Percentiles rank a stretch among this genome's conserved stretches.
Conservation (phyloP, 768 basidiomycete genomes). For the Fomitopsis pulvina region DNA sequence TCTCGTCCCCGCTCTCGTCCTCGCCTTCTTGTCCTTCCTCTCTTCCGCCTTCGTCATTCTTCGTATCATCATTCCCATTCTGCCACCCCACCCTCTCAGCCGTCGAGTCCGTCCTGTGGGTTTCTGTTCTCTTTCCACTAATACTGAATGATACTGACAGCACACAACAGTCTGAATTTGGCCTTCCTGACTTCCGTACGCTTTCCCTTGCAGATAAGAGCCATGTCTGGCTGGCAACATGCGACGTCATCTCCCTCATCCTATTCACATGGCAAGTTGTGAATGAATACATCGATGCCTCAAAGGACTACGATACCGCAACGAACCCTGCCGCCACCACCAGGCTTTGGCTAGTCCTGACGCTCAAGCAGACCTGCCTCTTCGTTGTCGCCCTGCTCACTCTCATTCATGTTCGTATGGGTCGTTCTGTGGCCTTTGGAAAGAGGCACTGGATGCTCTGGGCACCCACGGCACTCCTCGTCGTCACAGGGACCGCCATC, state of each 20-base stretch:
- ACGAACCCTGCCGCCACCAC: conserved; percentile 46
- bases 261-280: conserved; percentile 65
- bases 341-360: conserved; percentile 64
- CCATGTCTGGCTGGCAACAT: conserved; percentile 65
- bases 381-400: conserved; percentile 54
- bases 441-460: conserved; percentile 68
- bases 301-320: conserved; percentile 37
- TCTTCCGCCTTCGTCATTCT: conserved; percentile 72
- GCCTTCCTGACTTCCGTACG: conserved; percentile 60
- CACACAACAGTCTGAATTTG: conserved; percentile 62
- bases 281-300: conserved; percentile 41
- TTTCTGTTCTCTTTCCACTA: conserved; percentile 12
- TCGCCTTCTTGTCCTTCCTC: conserved; percentile 66
- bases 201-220: conserved; percentile 64
- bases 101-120: conserved; percentile 68
- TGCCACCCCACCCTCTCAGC: conserved; percentile 68
- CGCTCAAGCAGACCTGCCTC: conserved; percentile 62
- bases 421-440: conserved; percentile 63
- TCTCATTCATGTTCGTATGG: conserved; percentile 64
- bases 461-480: conserved; percentile 53
- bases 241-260: conserved; percentile 56
- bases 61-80: conserved; percentile 66
- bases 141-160: conserved; percentile 13
- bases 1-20: conserved; percentile 56
- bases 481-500: conserved; percentile 48